phyloP scores from a whole-genome alignment of 371 early-diverging fungal genomes.

The Rhizomucor miehei region DNA sequence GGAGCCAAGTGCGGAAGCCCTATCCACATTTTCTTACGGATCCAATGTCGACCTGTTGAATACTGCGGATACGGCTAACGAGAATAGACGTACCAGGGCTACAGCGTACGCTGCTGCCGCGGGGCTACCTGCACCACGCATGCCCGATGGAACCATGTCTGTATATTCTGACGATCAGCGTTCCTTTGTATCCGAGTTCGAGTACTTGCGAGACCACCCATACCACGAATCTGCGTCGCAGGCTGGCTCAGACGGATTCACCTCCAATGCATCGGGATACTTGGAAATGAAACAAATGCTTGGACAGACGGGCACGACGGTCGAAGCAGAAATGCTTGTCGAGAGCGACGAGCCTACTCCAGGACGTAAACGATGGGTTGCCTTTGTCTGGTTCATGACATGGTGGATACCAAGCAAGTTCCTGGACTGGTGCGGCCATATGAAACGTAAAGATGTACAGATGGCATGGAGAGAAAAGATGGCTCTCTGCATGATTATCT shows the following conservation, averaged over 20 bases:
- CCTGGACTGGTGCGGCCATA: slow-evolving; percentile 63
- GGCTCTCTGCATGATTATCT: slow-evolving; percentile 83
- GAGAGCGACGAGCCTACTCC: slow-evolving; percentile 23
- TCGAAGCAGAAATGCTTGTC: slow-evolving; percentile 7
- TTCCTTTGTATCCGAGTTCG: slow-evolving; percentile 64
- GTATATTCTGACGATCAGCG: slow-evolving; percentile 55
- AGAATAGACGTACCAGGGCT: slow-evolving; percentile 6
- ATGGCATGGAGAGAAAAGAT: slow-evolving; percentile 97
- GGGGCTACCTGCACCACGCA: slow-evolving; percentile 19
- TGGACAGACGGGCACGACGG: too few relatives aligned
- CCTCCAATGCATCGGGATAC: slow-evolving; percentile 12
- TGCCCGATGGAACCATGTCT: slow-evolving; percentile 6
- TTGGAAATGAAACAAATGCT: slow-evolving; percentile 18
- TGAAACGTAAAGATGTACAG: slow-evolving; percentile 77
- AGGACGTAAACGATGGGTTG: slow-evolving; percentile 73
- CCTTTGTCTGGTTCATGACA: slow-evolving; percentile 78
- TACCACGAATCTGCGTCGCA: slow-evolving; percentile 22
- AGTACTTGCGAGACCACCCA: slow-evolving; percentile 19
- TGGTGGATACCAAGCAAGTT: slow-evolving; percentile 81
- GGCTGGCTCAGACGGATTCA: slow-evolving; percentile 20
- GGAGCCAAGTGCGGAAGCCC: too few relatives aligned
- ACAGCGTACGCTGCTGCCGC: slow-evolving; percentile 19
- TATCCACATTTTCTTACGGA: too few relatives aligned
- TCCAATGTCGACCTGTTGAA: too few relatives aligned
- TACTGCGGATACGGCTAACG: not conserved